A percentile compares a stretch with the other conserved stretches of the same genome.
Evolutionary conservation across 306 rosid species (phyloP).

Genomic region (barrel medic (Medicago truncatula)): MtrunA17r5.0-ANR NC_053047.1:8584501-8585000

Average conservation of each 20-base stretch:
- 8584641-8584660: conserved; percentile 34
- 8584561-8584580: not conserved
- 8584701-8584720: conserved; percentile 32
- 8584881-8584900: too few relatives aligned
- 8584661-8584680: conserved; percentile 16
- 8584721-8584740: conserved; percentile 41
- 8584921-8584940: too few relatives aligned
- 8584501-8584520: not conserved
- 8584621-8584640: not conserved
- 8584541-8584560: not conserved
- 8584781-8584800: conserved; percentile 58
- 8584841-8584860: conserved; percentile 44
- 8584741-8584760: conserved; percentile 30
- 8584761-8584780: not conserved
- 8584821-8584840: conserved; percentile 78
- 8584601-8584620: not conserved
- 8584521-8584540: not conserved
- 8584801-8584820: conserved; percentile 49
- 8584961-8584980: too few relatives aligned
- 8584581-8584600: not conserved
- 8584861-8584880: too few relatives aligned
- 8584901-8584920: too few relatives aligned
- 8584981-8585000: not conserved
- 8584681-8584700: conserved; percentile 34
- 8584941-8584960: too few relatives aligned